Conservation (phyloP, 2,329 filamentous ascomycete genomes). For the Alternaria arbusti region DNA sequence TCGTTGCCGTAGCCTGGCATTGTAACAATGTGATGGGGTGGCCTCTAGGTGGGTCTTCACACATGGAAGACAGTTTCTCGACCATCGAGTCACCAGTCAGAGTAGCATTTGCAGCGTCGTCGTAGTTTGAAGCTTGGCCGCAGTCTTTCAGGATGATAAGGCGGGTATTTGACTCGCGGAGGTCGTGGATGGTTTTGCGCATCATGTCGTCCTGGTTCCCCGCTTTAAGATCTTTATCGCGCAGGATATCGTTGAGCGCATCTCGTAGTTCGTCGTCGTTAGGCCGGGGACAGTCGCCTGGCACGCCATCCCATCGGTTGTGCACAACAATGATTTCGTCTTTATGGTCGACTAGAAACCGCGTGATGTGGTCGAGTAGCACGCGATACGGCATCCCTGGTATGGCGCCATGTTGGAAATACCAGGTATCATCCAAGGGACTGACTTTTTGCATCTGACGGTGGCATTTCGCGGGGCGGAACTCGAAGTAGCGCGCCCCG, state of each 20-base stretch:
- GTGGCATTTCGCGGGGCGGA: conserved; percentile 58
- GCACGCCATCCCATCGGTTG: conserved; percentile 59
- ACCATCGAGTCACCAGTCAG: conserved; percentile 40
- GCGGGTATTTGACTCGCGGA: conserved; percentile 32
- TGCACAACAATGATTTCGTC: conserved; percentile 59
- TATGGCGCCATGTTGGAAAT: conserved; percentile 60
- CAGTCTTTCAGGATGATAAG: conserved; percentile 35
- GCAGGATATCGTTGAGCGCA: conserved; percentile 46
- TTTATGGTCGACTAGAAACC: conserved; percentile 51
- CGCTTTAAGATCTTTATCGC: conserved; percentile 21
- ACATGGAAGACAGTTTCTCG: conserved; percentile 28
- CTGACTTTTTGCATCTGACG: conserved; percentile 46
- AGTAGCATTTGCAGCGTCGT: conserved; percentile 42
- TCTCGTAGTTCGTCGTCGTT: conserved; percentile 50
- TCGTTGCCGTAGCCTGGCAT: conserved; percentile 60
- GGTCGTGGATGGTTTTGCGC: conserved; percentile 27
- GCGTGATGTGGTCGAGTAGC: conserved; percentile 52
- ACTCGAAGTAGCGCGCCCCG: conserved; percentile 61
- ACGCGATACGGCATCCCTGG: conserved; percentile 57
- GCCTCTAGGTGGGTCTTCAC: conserved; percentile 20
- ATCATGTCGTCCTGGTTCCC: conserved; percentile 39
- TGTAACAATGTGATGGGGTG: conserved; percentile 46
- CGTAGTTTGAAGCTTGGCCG: conserved; percentile 41
- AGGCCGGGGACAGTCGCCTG: conserved; percentile 54
- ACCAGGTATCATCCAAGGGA: conserved; percentile 54